phyloP scores from a whole-genome alignment of 495 filamentous ascomycete genomes.

The Patellaria atrata region DNA sequence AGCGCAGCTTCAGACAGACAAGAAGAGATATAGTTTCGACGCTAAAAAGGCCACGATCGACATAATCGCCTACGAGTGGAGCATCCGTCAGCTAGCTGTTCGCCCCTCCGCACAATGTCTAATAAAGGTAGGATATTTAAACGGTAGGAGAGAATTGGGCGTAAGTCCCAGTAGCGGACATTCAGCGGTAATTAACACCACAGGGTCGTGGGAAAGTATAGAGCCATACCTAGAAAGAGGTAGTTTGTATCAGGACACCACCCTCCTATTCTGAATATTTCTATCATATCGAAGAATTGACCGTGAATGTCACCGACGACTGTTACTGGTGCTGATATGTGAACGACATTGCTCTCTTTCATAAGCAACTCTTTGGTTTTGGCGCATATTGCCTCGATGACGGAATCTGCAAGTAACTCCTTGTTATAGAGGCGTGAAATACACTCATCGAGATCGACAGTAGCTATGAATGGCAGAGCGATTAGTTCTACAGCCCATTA shows the following conservation, averaged over 20 bases:
- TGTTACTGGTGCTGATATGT: constrained; percentile 91
- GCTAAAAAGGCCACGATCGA: constrained; percentile 91
- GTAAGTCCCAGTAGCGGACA: constrained; percentile 2
- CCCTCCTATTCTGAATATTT: constrained; percentile 97
- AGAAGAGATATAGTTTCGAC: constrained; percentile 95
- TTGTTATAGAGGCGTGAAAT: constrained; percentile 91
- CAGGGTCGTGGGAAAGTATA: background rate
- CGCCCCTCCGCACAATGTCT: constrained; percentile 7
- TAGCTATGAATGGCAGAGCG: constrained; percentile 41
- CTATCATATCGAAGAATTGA: constrained; percentile 95
- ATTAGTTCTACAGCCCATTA: background rate
- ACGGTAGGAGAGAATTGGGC: background rate
- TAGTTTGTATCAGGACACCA: constrained; percentile 97
- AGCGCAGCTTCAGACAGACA: constrained; percentile 85
- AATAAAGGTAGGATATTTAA: constrained; percentile 1
- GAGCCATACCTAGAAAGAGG: constrained; percentile 68
- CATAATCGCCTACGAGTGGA: constrained; percentile 63
- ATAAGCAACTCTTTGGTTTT: constrained; percentile 97
- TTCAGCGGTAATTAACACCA: constrained; percentile 1
- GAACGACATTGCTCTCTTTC: constrained; percentile 99
- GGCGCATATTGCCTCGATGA: constrained; percentile 97
- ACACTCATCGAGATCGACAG: constrained; percentile 95
- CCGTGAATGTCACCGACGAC: constrained; percentile 98
- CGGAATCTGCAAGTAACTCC: constrained; percentile 89
- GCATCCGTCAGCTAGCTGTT: constrained; percentile 4